These are phyloP conservation scores for Gloeopeniophorella convolvens DNA, from an alignment of 768 basidiomycete genomes.

Conservation along the genomic window DNA sequence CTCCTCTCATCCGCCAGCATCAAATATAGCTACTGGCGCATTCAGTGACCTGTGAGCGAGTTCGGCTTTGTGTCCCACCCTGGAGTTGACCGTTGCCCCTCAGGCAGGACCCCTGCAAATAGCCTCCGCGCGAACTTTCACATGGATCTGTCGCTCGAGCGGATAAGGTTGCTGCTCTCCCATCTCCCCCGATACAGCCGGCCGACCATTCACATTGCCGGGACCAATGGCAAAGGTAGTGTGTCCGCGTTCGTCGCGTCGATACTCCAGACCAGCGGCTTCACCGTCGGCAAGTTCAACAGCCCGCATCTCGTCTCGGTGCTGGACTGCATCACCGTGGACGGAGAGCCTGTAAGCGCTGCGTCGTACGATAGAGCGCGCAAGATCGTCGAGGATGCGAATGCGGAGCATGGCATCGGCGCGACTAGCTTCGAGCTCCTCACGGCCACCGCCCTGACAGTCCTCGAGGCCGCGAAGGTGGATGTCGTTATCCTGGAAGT, in stretches of 20 bases:
- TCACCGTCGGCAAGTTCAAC: conserved; percentile 79
- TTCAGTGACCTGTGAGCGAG: too few relatives aligned
- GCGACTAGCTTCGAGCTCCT: conserved; percentile 81
- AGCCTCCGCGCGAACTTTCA: neutral
- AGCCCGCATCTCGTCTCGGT: conserved; percentile 83
- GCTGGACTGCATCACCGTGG: conserved; percentile 69
- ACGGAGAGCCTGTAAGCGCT: conserved; percentile 45
- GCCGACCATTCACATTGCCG: conserved; percentile 86
- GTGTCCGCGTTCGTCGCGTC: conserved; percentile 79
- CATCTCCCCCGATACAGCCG: conserved; percentile 57
- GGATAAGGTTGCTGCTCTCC: conserved; percentile 45
- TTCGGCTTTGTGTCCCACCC: too few relatives aligned
- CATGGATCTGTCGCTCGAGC: conserved; percentile 62
- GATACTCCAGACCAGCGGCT: conserved; percentile 51
- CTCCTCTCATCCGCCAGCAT: too few relatives aligned
- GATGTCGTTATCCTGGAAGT: conserved; percentile 89
- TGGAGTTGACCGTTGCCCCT: neutral
- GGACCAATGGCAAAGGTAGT: conserved; percentile 97
- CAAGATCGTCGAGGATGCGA: conserved; percentile 40
- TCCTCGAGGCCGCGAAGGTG: conserved; percentile 64
- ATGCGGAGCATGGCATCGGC: conserved; percentile 37
- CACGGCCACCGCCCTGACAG: conserved; percentile 68
- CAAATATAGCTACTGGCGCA: too few relatives aligned
- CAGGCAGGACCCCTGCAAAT: neutral
- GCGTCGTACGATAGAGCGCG: conserved; percentile 43